A percentile compares a stretch with the other conserved stretches of the same genome.
These are phyloP conservation scores for Gliomastix tumulicola DNA, from an alignment of 2,329 filamentous ascomycete species.

Conservation along the genomic window DNA sequence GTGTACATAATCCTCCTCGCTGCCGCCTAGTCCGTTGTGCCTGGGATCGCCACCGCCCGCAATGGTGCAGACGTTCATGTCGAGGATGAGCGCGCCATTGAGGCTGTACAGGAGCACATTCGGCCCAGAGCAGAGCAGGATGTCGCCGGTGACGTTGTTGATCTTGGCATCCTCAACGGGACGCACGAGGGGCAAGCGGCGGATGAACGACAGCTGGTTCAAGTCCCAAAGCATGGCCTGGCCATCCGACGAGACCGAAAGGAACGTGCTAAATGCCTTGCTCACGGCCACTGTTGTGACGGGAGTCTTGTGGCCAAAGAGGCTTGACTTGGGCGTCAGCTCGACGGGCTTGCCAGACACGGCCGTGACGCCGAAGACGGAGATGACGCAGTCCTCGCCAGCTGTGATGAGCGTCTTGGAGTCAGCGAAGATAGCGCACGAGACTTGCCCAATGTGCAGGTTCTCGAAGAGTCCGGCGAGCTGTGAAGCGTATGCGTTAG, in stretches of 20 bases:
- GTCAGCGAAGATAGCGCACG: constrained; percentile 76
- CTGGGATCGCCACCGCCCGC: no score
- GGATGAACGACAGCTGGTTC: constrained; percentile 81
- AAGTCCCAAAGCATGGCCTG: constrained; percentile 89
- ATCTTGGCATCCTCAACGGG: constrained; percentile 70
- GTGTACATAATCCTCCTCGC: constrained; percentile 66
- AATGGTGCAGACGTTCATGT: constrained; percentile 73
- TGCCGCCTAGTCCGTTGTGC: no score
- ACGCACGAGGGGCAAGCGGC: constrained; percentile 56
- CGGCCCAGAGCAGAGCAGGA: constrained; percentile 74
- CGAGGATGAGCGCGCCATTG: constrained; percentile 76
- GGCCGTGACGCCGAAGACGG: constrained; percentile 68
- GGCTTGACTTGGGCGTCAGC: constrained; percentile 66
- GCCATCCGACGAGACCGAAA: constrained; percentile 77
- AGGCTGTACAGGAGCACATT: constrained; percentile 76
- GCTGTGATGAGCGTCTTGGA: constrained; percentile 87
- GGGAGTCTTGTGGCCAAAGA: constrained; percentile 85
- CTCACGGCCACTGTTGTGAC: constrained; percentile 80
- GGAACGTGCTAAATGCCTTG: constrained; percentile 78
- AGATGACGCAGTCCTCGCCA: constrained; percentile 86
- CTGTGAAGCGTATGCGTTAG: constrained; percentile 22
- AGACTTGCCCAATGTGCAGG: constrained; percentile 84
- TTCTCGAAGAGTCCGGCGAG: constrained; percentile 87
- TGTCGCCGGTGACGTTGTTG: constrained; percentile 86
- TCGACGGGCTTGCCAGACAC: constrained; percentile 65